A percentile compares a stretch with the other conserved stretches of the same genome.
Conservation (phyloP, 1,139 yeast species). For the Candida glucosophila region DNA sequence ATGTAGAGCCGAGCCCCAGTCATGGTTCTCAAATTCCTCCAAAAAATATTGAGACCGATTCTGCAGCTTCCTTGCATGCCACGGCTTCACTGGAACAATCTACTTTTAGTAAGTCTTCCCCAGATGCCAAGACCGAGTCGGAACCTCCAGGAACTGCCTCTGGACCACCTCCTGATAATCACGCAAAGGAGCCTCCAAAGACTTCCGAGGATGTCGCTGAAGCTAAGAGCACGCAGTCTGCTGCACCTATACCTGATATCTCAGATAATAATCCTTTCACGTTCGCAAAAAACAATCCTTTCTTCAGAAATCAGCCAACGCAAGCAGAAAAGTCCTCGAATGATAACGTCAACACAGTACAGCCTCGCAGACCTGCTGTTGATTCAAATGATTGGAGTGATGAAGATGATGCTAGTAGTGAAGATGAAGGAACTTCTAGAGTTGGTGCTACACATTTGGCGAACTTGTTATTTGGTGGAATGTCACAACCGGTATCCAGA, state of each 20-base stretch:
- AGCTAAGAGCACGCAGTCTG: too few species aligned
- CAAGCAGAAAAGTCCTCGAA: too few species aligned
- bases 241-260: too few species aligned
- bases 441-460: conserved; percentile 59
- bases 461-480: conserved; percentile 53
- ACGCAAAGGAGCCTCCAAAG: conserved; percentile 17
- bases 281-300: conserved; percentile 20
- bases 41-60: background rate
- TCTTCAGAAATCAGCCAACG: conserved; percentile 43
- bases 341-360: background rate
- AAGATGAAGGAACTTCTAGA: conserved; percentile 38
- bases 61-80: too few species aligned
- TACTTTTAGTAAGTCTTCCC: too few species aligned
- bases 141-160: conserved; percentile 3
- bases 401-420: conserved; percentile 46
- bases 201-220: too few species aligned
- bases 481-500: conserved; percentile 38
- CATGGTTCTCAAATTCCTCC: too few species aligned
- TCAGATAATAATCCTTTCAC: too few species aligned
- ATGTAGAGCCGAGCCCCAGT: too few species aligned
- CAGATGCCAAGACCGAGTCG: too few species aligned
- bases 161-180: conserved; percentile 13
- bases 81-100: too few species aligned
- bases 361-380: background rate
- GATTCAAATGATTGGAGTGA: conserved; percentile 54